These are phyloP conservation scores for Didymella pinodella DNA, from an alignment of 2,329 filamentous ascomycete species.

Conservation along the genomic window DNA sequence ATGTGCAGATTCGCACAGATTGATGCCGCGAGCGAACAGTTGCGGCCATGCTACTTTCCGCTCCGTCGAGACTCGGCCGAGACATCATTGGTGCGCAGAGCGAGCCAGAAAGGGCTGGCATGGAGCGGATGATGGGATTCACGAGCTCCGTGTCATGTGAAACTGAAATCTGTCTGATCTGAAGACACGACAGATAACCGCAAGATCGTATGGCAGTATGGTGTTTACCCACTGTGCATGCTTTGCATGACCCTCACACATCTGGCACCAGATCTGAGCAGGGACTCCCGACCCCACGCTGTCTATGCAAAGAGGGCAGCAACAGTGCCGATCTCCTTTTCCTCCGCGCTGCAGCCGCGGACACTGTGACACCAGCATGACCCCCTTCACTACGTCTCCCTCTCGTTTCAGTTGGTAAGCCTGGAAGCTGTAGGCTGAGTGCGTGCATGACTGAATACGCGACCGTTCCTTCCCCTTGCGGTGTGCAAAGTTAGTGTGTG, in stretches of 20 bases:
- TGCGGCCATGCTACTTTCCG: slow-evolving; percentile 20
- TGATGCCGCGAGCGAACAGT: slow-evolving; percentile 14
- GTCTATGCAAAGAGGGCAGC: slow-evolving; percentile 22
- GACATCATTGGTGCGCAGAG: slow-evolving; percentile 10
- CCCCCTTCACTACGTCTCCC: slow-evolving; percentile 2
- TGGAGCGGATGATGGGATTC: slow-evolving; percentile 22
- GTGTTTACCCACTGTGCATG: background rate
- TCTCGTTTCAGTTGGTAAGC: slow-evolving; percentile 7
- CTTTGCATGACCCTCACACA: slow-evolving; percentile 18
- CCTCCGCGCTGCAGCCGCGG: slow-evolving; percentile 20
- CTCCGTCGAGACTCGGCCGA: slow-evolving; percentile 36
- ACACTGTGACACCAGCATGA: slow-evolving; percentile 14
- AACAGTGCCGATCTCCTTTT: slow-evolving; percentile 29
- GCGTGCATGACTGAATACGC: background rate
- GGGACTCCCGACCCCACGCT: slow-evolving; percentile 28
- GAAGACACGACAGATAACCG: slow-evolving; percentile 6
- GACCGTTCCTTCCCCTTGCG: slow-evolving; percentile 17
- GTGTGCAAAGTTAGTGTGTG: slow-evolving; percentile 15
- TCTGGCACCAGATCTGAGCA: slow-evolving; percentile 23
- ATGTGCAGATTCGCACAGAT: slow-evolving; percentile 8
- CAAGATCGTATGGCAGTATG: slow-evolving; percentile 4
- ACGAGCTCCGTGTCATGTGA: slow-evolving; percentile 20
- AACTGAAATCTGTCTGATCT: slow-evolving; percentile 14
- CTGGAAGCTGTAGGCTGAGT: slow-evolving; percentile 14
- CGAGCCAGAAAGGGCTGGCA: slow-evolving; percentile 4